Conservation (phyloP, 2,329 filamentous ascomycete genomes). For the Colletotrichum neosansevieriae region DNA sequence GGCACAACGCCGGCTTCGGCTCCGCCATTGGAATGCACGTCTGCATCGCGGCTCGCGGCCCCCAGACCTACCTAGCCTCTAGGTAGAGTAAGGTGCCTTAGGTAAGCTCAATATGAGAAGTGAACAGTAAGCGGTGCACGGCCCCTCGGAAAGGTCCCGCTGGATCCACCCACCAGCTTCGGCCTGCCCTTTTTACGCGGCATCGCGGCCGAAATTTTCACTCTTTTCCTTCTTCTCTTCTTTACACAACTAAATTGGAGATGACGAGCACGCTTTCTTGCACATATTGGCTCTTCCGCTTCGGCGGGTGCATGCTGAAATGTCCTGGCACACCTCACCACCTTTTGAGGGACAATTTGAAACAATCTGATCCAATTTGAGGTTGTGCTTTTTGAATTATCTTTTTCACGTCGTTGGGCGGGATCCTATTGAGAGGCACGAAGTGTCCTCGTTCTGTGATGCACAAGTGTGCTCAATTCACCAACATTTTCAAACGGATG, state of each 20-base stretch:
- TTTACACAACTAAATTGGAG: slow-evolving; percentile 82
- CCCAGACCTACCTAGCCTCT: no score
- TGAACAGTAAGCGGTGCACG: slow-evolving; percentile 14
- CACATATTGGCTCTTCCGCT: slow-evolving; percentile 67
- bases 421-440: no score
- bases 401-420: not conserved
- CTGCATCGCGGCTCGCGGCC: not conserved
- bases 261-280: slow-evolving; percentile 77
- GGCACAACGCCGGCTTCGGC: slow-evolving; percentile 12
- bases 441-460: not conserved
- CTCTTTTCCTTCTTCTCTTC: slow-evolving; percentile 55
- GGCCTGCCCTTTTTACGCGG: slow-evolving; percentile 32
- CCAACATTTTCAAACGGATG: no score
- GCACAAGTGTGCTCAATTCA: slow-evolving; percentile 2
- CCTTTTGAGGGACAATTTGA: slow-evolving; percentile 73
- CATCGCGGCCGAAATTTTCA: slow-evolving; percentile 24
- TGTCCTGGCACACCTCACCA: slow-evolving; percentile 75
- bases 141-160: slow-evolving; percentile 24
- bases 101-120: not conserved
- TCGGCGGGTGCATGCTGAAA: slow-evolving; percentile 71
- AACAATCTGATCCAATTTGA: slow-evolving; percentile 70
- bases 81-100: not conserved
- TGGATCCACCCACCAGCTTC: not conserved
- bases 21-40: not conserved
- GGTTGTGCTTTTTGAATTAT: slow-evolving; percentile 24